Evolutionary conservation across 768 basidiomycete species (phyloP).

Genomic region (Suillus spraguei): DNA sequence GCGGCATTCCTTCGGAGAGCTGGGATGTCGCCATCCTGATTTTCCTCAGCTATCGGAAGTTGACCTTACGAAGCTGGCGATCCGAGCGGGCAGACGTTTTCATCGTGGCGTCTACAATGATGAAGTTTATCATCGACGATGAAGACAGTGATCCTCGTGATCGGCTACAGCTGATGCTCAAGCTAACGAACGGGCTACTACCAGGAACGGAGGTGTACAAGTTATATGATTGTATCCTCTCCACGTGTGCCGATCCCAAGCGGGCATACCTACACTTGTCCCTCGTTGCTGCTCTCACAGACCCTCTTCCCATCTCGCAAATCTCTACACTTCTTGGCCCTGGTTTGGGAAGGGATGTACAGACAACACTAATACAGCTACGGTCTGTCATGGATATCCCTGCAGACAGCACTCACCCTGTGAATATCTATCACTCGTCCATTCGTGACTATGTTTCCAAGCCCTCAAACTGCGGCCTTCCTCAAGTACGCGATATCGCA

Average conservation of each 20-base stretch:
- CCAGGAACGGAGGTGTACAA: too few species aligned
- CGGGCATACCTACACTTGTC: too few species aligned
- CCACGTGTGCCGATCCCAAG: too few species aligned
- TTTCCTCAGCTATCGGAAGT: background rate
- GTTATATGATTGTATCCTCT: too few species aligned
- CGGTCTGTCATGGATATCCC: background rate
- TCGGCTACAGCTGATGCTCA: too few species aligned
- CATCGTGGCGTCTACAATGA: background rate
- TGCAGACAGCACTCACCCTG: background rate
- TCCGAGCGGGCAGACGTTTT: background rate
- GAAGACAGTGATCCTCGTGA: too few species aligned
- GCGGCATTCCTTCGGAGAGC: background rate
- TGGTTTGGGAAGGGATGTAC: background rate
- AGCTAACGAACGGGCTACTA: too few species aligned
- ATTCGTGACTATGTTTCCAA: background rate
- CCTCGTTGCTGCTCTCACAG: too few species aligned
- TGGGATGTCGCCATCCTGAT: background rate
- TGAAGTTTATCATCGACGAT: background rate
- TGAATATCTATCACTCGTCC: background rate
- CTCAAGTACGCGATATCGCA: background rate
- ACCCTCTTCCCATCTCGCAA: background rate
- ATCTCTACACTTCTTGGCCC: background rate
- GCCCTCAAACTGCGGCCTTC: background rate
- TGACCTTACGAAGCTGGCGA: background rate
- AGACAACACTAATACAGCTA: background rate